Evolutionary conservation across 2,329 filamentous ascomycete genomes (phyloP), one percentile per base, ranked within the genome.

Genomic region (Geosmithia putterillii): DNA sequence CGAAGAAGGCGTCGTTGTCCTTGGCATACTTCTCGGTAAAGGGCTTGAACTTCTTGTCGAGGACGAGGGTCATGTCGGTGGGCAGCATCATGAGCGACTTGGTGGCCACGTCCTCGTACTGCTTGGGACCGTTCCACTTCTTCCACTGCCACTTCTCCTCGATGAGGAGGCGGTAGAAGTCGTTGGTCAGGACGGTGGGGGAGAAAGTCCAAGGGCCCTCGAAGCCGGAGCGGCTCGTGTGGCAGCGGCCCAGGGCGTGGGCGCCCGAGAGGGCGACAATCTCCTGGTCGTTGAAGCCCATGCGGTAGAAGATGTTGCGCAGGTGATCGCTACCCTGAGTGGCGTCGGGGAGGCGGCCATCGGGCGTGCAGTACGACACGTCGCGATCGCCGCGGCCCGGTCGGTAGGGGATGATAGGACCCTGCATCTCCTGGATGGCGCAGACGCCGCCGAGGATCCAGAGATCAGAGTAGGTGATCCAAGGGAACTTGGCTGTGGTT

Each of bases 81-180:
- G 92, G 92, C 63, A 98, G 71, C 90, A 98, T 96, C 92, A 98
- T 96, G 55, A 96, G 70, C 37, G 74, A 74, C 76, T 94, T 89
- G 57, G 82, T 86, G 58, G 72, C 77, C 69, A 85, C 84, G 68
- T 96, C 89, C 68, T 94, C 81, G 61, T 83, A 90, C 75, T 94
- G 46, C 42, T 44, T 80, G 51, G 88, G 88, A 22, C 92, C 90
- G 55, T 89, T 79, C 90, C 87, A 94, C 75, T 89, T 90, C 68
- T 78, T 82, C 73, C 77, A 86, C 59, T 78, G 70, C 92, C 90
- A 96, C 75, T 94, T 94, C 79, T 95, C 87, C 48, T 88, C 76
- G 28, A 94, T 57, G 40, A 98, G 74, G 15, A 96, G 77, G 53
- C 79, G 83, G 79, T 78, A 98, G 74, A 84, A 98, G 63, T 95